Conservation (phyloP, 495 filamentous ascomycete species). For the Penicillium angulare region DNA sequence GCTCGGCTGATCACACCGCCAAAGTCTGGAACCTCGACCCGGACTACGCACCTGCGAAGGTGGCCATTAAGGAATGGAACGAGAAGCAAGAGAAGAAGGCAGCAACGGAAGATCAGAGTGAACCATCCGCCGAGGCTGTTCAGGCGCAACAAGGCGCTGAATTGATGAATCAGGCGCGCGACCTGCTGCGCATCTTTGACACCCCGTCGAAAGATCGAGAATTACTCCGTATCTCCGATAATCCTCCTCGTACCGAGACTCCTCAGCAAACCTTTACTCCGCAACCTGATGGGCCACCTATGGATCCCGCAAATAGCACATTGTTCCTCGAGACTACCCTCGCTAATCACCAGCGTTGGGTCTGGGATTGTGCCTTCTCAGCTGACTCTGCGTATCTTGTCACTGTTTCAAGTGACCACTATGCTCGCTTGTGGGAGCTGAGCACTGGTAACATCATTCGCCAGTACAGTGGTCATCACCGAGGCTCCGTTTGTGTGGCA, state of each 20-base stretch:
- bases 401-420: constrained; percentile 97
- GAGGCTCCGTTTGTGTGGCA: constrained; percentile 92
- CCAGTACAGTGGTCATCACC: constrained; percentile 97
- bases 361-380: constrained; percentile 98
- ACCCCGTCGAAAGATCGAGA: constrained; percentile 19
- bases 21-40: constrained; percentile 92
- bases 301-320: constrained; percentile 47
- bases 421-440: constrained; percentile 95
- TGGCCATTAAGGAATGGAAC: constrained; percentile 35
- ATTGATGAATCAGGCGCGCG: constrained; percentile 12
- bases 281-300: constrained; percentile 46
- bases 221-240: constrained; percentile 25
- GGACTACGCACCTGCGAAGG: constrained; percentile 45
- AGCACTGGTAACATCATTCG: constrained; percentile 81
- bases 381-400: constrained; percentile 96
- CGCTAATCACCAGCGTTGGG: constrained; percentile 94
- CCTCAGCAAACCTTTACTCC: constrained; percentile 39
- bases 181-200: constrained; percentile 29
- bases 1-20: constrained; percentile 95
- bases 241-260: constrained; percentile 22
- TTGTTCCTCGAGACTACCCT: constrained; percentile 87
- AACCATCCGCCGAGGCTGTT: constrained; percentile 17
- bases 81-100: constrained; percentile 20
- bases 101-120: constrained; percentile 8
- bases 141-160: constrained; percentile 4